Conservation (phyloP, 2,329 filamentous ascomycete genomes). For the Aspergillus pseudoglaucus region DNA sequence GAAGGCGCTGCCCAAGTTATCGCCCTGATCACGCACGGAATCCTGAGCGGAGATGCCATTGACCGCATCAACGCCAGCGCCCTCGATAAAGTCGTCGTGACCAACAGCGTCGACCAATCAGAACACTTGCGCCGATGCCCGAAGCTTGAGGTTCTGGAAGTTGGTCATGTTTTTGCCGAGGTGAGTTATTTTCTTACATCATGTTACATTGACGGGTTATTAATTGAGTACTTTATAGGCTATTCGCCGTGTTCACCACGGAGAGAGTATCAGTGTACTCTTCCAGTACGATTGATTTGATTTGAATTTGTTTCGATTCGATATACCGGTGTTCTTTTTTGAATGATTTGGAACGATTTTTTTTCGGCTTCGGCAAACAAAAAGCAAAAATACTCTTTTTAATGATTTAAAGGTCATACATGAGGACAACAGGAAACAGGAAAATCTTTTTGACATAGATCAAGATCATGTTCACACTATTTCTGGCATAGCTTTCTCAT, state of each 20-base stretch:
- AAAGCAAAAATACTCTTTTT: conserved; percentile 1
- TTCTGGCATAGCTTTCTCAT: not conserved
- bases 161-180: conserved; percentile 85
- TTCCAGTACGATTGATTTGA: conserved; percentile 68
- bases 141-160: conserved; percentile 87
- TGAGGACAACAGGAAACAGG: not conserved
- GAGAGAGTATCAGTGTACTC: conserved; percentile 92
- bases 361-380: not conserved
- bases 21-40: conserved; percentile 88
- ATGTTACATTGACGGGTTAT: conserved; percentile 5
- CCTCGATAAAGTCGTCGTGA: conserved; percentile 89
- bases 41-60: conserved; percentile 91
- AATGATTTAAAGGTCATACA: conserved; percentile 3
- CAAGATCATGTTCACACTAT: conserved; percentile 1
- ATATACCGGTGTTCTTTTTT: conserved; percentile 2
- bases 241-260: conserved; percentile 91
- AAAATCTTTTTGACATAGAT: not conserved
- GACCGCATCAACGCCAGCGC: conserved; percentile 88
- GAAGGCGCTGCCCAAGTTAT: conserved; percentile 85
- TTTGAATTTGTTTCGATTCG: conserved; percentile 2
- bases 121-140: conserved; percentile 71
- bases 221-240: conserved; percentile 47
- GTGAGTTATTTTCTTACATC: conserved; percentile 36
- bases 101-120: conserved; percentile 86
- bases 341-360: conserved; percentile 10